Percentiles rank a stretch among this genome's conserved stretches.
Conservation (phyloP, 148 eudicot species). For the Rhododendron vialii region DNA sequence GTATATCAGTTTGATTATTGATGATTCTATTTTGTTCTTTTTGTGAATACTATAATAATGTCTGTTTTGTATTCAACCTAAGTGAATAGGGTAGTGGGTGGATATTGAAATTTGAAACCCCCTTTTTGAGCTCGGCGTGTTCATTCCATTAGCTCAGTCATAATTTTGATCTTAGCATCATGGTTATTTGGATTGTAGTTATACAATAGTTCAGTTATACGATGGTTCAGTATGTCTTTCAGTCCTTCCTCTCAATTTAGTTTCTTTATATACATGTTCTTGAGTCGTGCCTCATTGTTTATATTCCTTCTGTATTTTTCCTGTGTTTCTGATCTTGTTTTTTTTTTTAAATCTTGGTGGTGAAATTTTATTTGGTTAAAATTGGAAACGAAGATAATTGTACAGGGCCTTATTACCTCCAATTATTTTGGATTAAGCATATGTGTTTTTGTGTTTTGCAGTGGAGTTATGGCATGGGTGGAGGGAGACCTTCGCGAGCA, state of each 20-base stretch:
- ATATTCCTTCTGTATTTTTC: background rate
- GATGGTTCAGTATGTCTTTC: background rate
- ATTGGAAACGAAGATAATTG: background rate
- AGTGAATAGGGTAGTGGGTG: background rate
- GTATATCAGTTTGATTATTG: background rate
- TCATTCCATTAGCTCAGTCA: background rate
- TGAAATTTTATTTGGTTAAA: background rate
- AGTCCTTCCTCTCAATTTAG: background rate
- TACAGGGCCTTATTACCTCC: background rate
- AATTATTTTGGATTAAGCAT: background rate
- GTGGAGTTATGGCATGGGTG: constrained; percentile 70
- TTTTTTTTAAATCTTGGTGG: background rate
- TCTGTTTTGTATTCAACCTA: background rate
- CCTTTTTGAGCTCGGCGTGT: background rate
- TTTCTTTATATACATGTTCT: background rate
- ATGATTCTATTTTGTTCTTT: background rate
- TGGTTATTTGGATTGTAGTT: background rate
- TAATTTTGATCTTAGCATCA: background rate
- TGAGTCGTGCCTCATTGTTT: background rate
- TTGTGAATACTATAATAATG: background rate
- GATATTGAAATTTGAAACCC: background rate
- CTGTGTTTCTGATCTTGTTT: background rate
- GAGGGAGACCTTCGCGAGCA: constrained; percentile 71
- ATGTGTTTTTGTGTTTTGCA: constrained; percentile 27
- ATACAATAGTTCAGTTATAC: background rate